Evolutionary conservation across 805 yeast genomes (phyloP).

Genomic region (Candida ascalaphidarum): DNA sequence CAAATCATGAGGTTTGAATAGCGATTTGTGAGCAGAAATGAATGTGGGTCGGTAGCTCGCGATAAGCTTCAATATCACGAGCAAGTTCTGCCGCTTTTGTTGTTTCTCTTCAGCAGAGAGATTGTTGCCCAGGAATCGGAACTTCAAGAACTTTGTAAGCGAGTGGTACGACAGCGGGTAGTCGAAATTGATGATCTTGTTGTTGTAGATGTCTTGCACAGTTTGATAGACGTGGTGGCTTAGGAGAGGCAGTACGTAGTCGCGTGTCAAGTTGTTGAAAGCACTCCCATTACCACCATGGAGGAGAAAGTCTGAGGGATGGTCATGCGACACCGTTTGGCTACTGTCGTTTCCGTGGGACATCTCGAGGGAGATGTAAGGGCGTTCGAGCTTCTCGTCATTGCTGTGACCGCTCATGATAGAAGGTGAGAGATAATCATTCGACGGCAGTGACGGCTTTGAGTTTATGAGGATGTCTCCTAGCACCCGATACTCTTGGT

Average conservation of each 20-base stretch:
- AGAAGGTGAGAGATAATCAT: no score
- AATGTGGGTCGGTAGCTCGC: conserved; percentile 69
- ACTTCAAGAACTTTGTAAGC: conserved; percentile 45
- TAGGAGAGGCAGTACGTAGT: conserved; percentile 49
- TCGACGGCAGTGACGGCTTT: conserved; percentile 33
- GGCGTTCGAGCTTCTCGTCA: conserved; percentile 13
- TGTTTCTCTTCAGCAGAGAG: conserved; percentile 19
- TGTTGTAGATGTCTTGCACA: conserved; percentile 41
- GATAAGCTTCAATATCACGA: conserved; percentile 45
- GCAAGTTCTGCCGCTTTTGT: conserved; percentile 21
- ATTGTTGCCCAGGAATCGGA: conserved; percentile 47
- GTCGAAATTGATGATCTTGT: conserved; percentile 42
- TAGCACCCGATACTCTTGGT: conserved; percentile 43
- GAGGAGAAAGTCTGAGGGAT: conserved; percentile 4
- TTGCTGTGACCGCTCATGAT: conserved; percentile 8
- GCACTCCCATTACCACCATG: not conserved
- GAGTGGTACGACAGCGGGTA: conserved; percentile 59
- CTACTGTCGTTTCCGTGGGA: conserved; percentile 4
- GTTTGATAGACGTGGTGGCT: conserved; percentile 48
- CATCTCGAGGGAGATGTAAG: conserved; percentile 33
- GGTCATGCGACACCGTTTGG: conserved; percentile 3
- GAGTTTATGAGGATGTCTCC: conserved; percentile 37
- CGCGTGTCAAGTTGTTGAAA: conserved; percentile 8
- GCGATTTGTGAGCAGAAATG: conserved; percentile 64
- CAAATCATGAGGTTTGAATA: conserved; percentile 60